Base-by-base conservation (phyloP, 2,329 filamentous ascomycete species). In the Ilyonectria destructans region DNA sequence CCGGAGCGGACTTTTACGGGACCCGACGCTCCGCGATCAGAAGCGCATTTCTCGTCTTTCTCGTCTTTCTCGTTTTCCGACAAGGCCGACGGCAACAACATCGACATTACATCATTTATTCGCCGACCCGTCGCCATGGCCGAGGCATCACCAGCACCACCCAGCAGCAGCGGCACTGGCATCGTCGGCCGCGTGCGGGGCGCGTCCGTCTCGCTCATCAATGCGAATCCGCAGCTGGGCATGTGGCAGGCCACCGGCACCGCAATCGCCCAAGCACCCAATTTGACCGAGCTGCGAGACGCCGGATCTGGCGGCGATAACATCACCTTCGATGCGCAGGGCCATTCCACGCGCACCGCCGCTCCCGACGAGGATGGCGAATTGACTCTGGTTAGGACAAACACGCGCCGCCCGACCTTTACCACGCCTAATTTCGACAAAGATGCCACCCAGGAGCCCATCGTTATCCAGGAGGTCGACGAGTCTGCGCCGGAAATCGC, bases 171-270 rank as follows among this genome's bases (percentile, higher is more conserved):
- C 51, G 49, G 48, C n/a, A 55, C 33, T 19, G 61, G 70, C 61
- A 69, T 77, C 65, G 69, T 72, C 46, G 69, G 68, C 40, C 74
- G 74, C 55, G 77, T 71, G 70, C 67, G 76, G 7, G 66, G 73
- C 37, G 77, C 76, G 12, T 78, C 77, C 29, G 15, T 76, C 51
- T 74, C 75, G 15, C 29, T 78, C 52, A 68, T 77, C 40, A 76
- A 77, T 35, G 68, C 69, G 48, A 78, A 75, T 55, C 76, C 75
- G 2, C 77, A 78, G 65, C 68, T 78, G 46, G 77, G 77, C 62
- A 73, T 76, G 62, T 78, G 77, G 77, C 76, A 78, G 68, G 76
- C 76, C 56, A 71, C 77, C 45, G 76, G 77, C 55, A 78, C 76
- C 17, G 77, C 76, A 51, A 77, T 78, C 55, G 77, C 76, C 15